A percentile compares a stretch with the other conserved stretches of the same genome.
These are phyloP conservation scores for Pseudognaphalium luteoalbum DNA, from an alignment of 129 eudicot species.

Conservation along the genomic window DNA sequence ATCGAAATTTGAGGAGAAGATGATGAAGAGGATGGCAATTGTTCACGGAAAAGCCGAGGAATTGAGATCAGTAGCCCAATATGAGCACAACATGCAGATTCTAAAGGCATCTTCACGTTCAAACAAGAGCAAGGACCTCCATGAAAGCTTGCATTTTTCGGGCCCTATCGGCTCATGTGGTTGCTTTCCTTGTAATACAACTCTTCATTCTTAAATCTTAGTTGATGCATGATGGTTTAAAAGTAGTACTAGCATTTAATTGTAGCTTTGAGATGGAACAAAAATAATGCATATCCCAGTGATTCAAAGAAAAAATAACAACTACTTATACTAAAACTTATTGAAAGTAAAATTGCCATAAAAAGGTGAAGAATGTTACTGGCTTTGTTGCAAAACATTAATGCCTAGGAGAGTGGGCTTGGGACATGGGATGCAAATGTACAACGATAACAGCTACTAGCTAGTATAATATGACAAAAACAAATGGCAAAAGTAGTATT, in stretches of 20 bases:
- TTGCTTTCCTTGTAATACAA: constrained; percentile 58
- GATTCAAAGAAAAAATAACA: background rate
- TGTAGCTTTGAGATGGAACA: constrained; percentile 3
- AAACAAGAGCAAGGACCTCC: constrained; percentile 32
- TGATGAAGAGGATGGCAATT: constrained; percentile 68
- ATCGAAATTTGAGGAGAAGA: constrained; percentile 64
- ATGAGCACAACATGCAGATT: constrained; percentile 61
- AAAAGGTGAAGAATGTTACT: constrained; percentile 9
- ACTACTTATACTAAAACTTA: background rate
- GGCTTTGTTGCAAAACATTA: background rate
- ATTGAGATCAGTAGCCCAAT: constrained; percentile 55
- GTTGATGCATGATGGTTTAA: constrained; percentile 1
- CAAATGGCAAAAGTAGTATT: constrained; percentile 10
- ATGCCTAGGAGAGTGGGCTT: too few species aligned
- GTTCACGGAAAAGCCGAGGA: constrained; percentile 80
- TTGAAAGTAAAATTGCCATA: background rate
- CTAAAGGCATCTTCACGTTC: constrained; percentile 32
- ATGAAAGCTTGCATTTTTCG: constrained; percentile 39
- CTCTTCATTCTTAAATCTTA: constrained; percentile 12
- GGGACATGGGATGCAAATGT: too few species aligned
- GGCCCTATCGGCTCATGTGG: constrained; percentile 52
- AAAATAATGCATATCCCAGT: background rate
- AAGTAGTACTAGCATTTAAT: background rate
- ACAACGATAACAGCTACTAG: background rate
- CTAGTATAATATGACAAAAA: background rate